Conservation (phyloP, 2,329 filamentous ascomycete genomes). For the Phialophora chinensis region DNA sequence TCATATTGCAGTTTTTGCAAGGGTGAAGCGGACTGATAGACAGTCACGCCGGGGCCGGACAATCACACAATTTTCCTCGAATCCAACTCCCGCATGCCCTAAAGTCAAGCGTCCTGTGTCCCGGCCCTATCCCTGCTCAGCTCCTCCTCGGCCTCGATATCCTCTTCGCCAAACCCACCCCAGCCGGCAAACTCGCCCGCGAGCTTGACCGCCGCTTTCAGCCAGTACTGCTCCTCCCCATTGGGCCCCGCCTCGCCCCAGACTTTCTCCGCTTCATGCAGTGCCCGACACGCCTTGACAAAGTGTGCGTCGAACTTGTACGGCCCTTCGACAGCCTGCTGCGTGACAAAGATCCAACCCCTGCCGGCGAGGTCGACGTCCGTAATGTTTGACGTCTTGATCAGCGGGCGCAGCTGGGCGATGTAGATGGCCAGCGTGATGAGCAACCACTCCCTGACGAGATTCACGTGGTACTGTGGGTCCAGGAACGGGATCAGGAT, state of each 20-base stretch:
- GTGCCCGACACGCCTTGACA: conserved; percentile 79
- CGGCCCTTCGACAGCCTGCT: conserved; percentile 71
- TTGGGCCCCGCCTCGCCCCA: conserved; percentile 49
- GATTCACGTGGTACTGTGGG: conserved; percentile 69
- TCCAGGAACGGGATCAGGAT: conserved; percentile 81
- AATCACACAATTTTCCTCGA: neutral
- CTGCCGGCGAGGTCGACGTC: conserved; percentile 66
- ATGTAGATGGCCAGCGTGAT: conserved; percentile 80
- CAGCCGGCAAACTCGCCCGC: conserved; percentile 51
- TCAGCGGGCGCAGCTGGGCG: conserved; percentile 71
- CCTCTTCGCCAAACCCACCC: conserved; percentile 36
- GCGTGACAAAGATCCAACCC: conserved; percentile 77
- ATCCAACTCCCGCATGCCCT: neutral
- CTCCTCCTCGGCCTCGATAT: conserved; percentile 11
- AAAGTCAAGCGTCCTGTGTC: neutral
- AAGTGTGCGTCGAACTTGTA: conserved; percentile 79
- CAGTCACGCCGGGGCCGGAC: neutral
- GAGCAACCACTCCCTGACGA: conserved; percentile 90
- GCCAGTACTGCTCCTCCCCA: conserved; percentile 49
- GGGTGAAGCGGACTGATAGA: neutral
- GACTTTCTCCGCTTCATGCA: conserved; percentile 65
- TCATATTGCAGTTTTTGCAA: neutral
- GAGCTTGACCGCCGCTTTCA: conserved; percentile 59
- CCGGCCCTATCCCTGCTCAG: neutral
- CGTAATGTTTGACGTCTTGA: conserved; percentile 64